Conservation (phyloP, 805 yeast genomes). For the Metschnikowia borealis region DNA sequence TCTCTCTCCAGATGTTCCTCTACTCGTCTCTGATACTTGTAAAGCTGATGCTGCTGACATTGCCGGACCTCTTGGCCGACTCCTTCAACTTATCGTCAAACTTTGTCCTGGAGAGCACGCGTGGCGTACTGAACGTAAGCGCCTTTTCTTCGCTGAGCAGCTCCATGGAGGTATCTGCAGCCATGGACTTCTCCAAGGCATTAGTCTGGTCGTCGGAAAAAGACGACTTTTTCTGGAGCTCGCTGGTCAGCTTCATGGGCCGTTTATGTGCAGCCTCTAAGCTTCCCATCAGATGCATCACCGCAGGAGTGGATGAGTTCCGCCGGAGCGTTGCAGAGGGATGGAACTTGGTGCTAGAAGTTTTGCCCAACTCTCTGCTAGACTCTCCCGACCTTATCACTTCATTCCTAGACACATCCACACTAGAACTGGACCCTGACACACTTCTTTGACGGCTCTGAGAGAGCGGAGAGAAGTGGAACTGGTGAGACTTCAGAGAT, state of each 20-base stretch:
- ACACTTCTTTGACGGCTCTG: conserved; percentile 10
- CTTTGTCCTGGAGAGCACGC: neutral
- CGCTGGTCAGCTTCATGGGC: neutral
- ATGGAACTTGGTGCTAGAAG: conserved; percentile 3
- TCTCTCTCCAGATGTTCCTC: neutral
- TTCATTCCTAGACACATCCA: neutral
- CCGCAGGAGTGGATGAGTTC: conserved; percentile 9
- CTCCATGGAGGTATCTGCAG: conserved; percentile 1
- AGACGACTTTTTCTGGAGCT: neutral
- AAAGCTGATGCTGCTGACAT: conserved; percentile 17
- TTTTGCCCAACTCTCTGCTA: too few relatives aligned
- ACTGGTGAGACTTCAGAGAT: conserved; percentile 7
- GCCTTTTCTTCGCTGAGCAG: neutral
- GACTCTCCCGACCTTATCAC: too few relatives aligned
- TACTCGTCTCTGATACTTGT: conserved; percentile 16
- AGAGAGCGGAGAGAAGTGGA: conserved; percentile 11
- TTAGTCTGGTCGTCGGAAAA: neutral
- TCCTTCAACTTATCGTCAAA: neutral
- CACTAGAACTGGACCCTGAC: conserved; percentile 4
- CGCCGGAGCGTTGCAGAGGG: conserved; percentile 3
- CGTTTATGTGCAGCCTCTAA: neutral
- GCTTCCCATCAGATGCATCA: neutral
- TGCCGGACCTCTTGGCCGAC: conserved; percentile 2
- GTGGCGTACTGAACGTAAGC: neutral
- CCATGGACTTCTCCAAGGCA: neutral